Conservation (phyloP, 768 basidiomycete species). For the Amanita rubescens region DNA sequence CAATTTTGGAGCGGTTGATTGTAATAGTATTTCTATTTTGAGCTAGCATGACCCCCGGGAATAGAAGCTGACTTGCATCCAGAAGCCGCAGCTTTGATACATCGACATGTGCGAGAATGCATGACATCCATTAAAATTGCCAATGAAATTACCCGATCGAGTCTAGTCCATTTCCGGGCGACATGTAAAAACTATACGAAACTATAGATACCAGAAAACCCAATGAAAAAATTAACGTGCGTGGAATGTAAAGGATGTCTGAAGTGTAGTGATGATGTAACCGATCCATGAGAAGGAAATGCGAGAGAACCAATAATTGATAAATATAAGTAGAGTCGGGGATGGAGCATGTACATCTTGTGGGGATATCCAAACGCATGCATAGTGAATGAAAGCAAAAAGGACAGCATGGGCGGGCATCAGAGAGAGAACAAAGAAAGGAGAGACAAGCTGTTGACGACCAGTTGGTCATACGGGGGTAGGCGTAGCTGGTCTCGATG, state of each 20-base stretch:
- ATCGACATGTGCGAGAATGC: no score
- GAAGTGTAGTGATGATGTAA: background rate
- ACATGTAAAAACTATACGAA: background rate
- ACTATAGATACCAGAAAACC: background rate
- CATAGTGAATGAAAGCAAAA: no score
- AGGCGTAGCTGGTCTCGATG: slow-evolving; percentile 3
- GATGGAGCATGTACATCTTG: background rate
- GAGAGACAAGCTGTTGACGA: no score
- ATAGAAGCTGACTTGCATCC: no score
- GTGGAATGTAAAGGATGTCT: background rate
- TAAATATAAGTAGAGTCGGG: background rate
- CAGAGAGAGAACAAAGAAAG: background rate
- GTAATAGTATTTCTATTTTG: no score
- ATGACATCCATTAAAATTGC: no score
- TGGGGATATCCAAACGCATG: background rate
- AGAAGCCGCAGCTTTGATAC: no score
- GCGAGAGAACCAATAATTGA: background rate
- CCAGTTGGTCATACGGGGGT: background rate
- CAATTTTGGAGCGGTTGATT: no score
- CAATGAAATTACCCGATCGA: background rate
- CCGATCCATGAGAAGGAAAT: background rate
- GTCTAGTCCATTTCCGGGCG: background rate
- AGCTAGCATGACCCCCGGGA: no score
- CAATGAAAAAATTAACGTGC: background rate
- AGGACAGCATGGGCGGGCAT: no score